Evolutionary conservation across 495 filamentous ascomycete genomes (phyloP).

Genomic region (Xylaria grammica): DNA sequence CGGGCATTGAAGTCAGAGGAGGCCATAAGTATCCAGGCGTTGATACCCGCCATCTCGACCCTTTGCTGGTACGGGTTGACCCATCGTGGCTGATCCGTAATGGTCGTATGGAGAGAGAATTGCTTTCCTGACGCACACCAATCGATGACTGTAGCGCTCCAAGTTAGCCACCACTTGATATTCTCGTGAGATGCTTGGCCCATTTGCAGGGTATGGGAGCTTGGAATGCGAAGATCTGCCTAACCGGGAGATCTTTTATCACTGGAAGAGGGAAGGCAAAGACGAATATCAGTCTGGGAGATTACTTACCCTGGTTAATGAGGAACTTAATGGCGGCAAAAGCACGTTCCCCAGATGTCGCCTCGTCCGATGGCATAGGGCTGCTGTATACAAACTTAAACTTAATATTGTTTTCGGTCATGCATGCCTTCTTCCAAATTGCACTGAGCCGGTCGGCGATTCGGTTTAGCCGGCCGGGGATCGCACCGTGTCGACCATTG

Average conservation of each 20-base stretch:
- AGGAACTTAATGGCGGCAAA: constrained; percentile 29
- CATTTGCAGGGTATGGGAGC: not conserved
- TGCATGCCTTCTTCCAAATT: constrained; percentile 11
- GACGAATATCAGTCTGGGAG: not conserved
- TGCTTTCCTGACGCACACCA: not conserved
- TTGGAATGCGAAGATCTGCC: not conserved
- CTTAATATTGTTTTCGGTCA: not conserved
- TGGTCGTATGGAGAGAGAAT: not conserved
- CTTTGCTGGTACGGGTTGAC: constrained; percentile 31
- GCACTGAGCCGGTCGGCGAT: constrained; percentile 5
- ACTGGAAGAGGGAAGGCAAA: not conserved
- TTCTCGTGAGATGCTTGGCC: not conserved
- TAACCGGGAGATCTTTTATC: not conserved
- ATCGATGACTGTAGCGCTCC: constrained; percentile 1
- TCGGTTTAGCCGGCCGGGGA: constrained; percentile 8
- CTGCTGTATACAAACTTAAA: not conserved
- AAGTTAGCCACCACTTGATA: not conserved
- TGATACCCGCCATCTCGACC: constrained; percentile 37
- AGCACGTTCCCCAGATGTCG: constrained; percentile 34
- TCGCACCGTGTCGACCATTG: not conserved
- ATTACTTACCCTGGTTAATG: constrained; percentile 14
- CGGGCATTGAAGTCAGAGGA: constrained; percentile 33
- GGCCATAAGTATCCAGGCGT: constrained; percentile 36
- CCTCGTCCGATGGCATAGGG: constrained; percentile 29
- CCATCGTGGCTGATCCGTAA: constrained; percentile 27